Percentiles rank a stretch among this genome's conserved stretches.
These are phyloP conservation scores for Akanthomyces uredinophilus DNA, from an alignment of 2,329 filamentous ascomycete genomes.

Conservation along the genomic window DNA sequence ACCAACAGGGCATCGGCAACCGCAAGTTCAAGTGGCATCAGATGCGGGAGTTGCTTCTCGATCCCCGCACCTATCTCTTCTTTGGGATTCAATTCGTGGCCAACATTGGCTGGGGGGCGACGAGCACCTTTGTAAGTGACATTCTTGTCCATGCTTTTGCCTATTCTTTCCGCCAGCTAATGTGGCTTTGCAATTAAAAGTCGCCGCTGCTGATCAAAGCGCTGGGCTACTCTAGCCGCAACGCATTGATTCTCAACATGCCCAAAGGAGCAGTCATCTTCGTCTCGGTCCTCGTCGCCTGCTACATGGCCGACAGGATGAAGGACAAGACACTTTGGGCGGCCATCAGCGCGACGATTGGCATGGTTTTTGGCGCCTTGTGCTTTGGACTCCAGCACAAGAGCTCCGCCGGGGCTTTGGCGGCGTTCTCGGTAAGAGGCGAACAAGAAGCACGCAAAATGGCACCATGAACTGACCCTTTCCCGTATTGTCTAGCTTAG, in stretches of 20 bases:
- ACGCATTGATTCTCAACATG: not conserved
- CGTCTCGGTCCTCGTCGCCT: not conserved
- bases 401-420: not conserved
- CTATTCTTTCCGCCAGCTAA: not conserved
- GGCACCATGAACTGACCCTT: not conserved
- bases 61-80: constrained; percentile 50
- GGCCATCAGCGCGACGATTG: not conserved
- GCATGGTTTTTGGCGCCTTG: not conserved
- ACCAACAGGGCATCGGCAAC: constrained; percentile 47
- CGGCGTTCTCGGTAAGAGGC: not conserved
- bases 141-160: not conserved
- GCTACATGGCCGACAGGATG: not conserved
- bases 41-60: constrained; percentile 39
- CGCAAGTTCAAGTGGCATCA: constrained; percentile 40
- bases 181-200: not conserved
- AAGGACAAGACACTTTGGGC: not conserved
- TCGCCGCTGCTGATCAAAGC: not conserved
- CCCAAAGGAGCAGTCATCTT: not conserved
- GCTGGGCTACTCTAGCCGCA: not conserved
- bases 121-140: not conserved
- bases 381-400: not conserved
- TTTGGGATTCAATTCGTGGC: not conserved
- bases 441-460: no score
- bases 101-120: not conserved
- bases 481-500: not conserved